Conservation (phyloP, 2,329 filamentous ascomycete species). For the Xylaria sp. region DNA sequence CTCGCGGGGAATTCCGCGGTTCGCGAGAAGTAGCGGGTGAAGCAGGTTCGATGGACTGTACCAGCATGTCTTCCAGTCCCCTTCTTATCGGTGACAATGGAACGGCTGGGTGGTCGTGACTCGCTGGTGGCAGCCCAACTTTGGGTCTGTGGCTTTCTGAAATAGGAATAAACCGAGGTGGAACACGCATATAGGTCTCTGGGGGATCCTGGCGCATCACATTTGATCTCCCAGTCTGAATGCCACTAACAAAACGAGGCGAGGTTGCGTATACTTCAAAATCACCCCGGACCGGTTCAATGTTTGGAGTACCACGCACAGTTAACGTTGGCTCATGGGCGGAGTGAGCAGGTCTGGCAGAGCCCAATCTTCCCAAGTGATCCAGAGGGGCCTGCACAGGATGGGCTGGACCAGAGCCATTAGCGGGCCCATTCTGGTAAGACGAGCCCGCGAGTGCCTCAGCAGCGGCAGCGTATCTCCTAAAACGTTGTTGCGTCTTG, state of each 20-base stretch:
- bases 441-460: constrained; percentile 33
- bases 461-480: constrained; percentile 39
- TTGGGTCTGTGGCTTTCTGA: constrained; percentile 34
- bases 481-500: constrained; percentile 37
- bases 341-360: constrained; percentile 10
- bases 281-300: constrained; percentile 16
- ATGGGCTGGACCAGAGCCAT: constrained; percentile 21
- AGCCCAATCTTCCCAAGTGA: constrained; percentile 25
- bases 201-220: constrained; percentile 9
- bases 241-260: constrained; percentile 4
- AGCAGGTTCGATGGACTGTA: constrained; percentile 38
- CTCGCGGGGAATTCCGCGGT: constrained; percentile 18
- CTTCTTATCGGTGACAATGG: constrained; percentile 32
- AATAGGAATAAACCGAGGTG: constrained; percentile 27
- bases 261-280: constrained; percentile 17
- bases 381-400: constrained; percentile 22
- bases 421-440: constrained; percentile 14
- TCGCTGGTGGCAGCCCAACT: constrained; percentile 34
- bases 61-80: constrained; percentile 37
- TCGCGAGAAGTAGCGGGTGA: constrained; percentile 28
- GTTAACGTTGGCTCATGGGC: constrained; percentile 22
- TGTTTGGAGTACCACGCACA: constrained; percentile 11
- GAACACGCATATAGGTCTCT: constrained; percentile 13
- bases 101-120: constrained; percentile 18
- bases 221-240: constrained; percentile 9